Base-by-base conservation (phyloP, 2,329 filamentous ascomycete genomes). In the Claviceps paspali region DNA sequence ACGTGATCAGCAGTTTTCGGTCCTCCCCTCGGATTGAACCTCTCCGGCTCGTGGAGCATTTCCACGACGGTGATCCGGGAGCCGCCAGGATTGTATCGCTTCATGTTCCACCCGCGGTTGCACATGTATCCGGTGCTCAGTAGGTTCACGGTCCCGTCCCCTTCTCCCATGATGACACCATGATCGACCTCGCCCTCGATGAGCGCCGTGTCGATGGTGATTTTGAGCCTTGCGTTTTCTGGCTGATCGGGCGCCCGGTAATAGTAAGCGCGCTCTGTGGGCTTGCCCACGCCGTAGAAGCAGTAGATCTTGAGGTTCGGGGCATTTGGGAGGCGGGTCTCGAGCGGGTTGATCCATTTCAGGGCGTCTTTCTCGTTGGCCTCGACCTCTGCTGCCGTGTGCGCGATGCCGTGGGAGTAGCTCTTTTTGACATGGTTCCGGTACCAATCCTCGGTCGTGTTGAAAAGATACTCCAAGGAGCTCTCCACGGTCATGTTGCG, bases 101-200 rank as follows among this genome's bases (percentile, higher is more conserved):
- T 86, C 58, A 95, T 82, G 40, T 79, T 77, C 91, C 91, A 98
- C 3, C 91, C 91, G 49, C 80, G 85, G 48, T 85, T 81, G 57
- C 91, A 98, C 91, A 98, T 96, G 56, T 96, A 98, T 2, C 88
- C 91, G 1, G 77, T 76, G 48, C 82, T 92, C 9, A 98, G 62
- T n/a, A 98, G 60, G 45, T 87, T 93, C 29, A 98, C 91, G 0
- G 91, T 98, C 1, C 91, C 91, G 49, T 98, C 91, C 4, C 91
- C 91, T 56, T 96, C 91, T 27, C 88, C 88, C 68, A 95, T 80
- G 24, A 93, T 69, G n/a, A 98, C 85, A 18, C 91, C 91, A 46
- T 82, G 91, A 53, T 98, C 87, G 4, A 76, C 66, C 3, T 68
- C 64, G 12, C 67, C 71, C 36, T 67, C 64, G 2, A 66, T 79